phyloP scores from a whole-genome alignment of 1,284 basidiomycete species.

The Cryptococcus sp. region DNA sequence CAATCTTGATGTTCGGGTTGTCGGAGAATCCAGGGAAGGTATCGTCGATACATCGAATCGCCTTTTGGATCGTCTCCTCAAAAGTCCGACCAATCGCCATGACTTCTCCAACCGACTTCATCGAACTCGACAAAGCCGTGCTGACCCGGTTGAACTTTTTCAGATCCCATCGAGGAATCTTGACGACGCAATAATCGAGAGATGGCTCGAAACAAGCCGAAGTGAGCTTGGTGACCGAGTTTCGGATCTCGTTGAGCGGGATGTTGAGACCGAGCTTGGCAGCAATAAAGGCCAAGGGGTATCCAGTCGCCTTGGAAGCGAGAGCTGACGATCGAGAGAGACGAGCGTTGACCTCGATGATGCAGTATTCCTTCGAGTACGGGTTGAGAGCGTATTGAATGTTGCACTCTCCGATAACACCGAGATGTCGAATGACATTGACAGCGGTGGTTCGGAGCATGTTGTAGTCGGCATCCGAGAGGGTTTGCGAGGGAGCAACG shows the following conservation, averaged over 20 bases:
- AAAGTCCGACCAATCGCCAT: constrained; percentile 99
- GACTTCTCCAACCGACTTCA: constrained; percentile 99
- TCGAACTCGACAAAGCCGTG: constrained; percentile 78
- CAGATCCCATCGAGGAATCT: constrained; percentile 98
- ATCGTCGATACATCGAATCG: constrained; percentile 93
- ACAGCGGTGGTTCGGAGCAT: constrained; percentile 98
- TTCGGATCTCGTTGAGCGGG: constrained; percentile 95
- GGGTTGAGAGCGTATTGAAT: constrained; percentile 99
- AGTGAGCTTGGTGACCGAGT: constrained; percentile 93
- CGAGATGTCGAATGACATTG: constrained; percentile 95
- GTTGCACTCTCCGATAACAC: constrained; percentile 94
- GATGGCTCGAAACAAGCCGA: constrained; percentile 97
- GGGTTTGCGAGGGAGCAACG: constrained; percentile 92
- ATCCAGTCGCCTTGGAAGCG: constrained; percentile 97
- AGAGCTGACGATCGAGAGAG: constrained; percentile 95
- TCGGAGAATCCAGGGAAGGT: constrained; percentile 85
- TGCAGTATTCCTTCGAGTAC: constrained; percentile 90
- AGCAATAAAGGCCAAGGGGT: constrained; percentile 96
- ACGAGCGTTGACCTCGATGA: constrained; percentile 99
- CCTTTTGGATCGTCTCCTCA: constrained; percentile 97
- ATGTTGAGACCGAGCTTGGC: constrained; percentile 96
- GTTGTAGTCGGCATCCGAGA: constrained; percentile 96
- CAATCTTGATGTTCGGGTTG: constrained; percentile 53
- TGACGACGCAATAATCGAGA: constrained; percentile 95
- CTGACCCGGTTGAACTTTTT: constrained; percentile 96